Conservation (phyloP, 2,329 filamentous ascomycete genomes). For the Diplodia mutila region DNA sequence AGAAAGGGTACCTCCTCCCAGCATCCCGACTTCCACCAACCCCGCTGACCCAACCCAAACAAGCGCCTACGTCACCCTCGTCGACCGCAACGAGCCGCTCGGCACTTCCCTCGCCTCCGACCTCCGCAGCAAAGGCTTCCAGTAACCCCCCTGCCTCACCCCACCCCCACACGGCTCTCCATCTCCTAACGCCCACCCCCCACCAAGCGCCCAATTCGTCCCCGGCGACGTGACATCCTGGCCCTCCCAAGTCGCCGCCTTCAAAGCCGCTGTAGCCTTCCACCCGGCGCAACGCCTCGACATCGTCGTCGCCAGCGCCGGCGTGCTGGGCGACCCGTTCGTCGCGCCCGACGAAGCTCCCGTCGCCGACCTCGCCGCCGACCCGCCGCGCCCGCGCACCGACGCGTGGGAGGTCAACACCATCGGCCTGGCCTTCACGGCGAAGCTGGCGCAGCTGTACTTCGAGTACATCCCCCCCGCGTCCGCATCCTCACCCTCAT, state of each 20-base stretch:
- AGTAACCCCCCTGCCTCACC: no score
- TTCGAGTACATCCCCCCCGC: slow-evolving; percentile 32
- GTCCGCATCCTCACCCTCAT: slow-evolving; percentile 23
- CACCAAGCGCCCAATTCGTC: slow-evolving; percentile 36
- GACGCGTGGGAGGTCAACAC: slow-evolving; percentile 33
- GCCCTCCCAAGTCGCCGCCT: slow-evolving; percentile 35
- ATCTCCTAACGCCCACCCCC: no score
- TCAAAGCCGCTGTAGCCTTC: slow-evolving; percentile 36
- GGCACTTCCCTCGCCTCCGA: slow-evolving; percentile 28
- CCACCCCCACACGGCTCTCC: no score
- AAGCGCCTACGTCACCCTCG: slow-evolving; percentile 34
- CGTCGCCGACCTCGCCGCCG: slow-evolving; percentile 25
- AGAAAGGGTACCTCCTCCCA: slow-evolving; percentile 4
- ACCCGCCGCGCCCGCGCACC: slow-evolving; percentile 32
- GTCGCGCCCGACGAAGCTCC: slow-evolving; percentile 32
- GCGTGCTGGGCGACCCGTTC: slow-evolving; percentile 34
- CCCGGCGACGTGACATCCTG: slow-evolving; percentile 39
- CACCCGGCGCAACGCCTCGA: slow-evolving; percentile 36
- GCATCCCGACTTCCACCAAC: no score
- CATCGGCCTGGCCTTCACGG: slow-evolving; percentile 33
- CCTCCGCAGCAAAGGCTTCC: slow-evolving; percentile 19
- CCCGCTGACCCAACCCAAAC: no score
- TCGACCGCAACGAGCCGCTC: slow-evolving; percentile 31
- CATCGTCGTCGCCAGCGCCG: slow-evolving; percentile 38
- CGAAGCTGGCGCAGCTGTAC: slow-evolving; percentile 35